Percentiles rank a stretch among this genome's conserved stretches.
Evolutionary conservation across 2,329 filamentous ascomycete species (phyloP).

Genomic region (Penicillium corylophilum): DNA sequence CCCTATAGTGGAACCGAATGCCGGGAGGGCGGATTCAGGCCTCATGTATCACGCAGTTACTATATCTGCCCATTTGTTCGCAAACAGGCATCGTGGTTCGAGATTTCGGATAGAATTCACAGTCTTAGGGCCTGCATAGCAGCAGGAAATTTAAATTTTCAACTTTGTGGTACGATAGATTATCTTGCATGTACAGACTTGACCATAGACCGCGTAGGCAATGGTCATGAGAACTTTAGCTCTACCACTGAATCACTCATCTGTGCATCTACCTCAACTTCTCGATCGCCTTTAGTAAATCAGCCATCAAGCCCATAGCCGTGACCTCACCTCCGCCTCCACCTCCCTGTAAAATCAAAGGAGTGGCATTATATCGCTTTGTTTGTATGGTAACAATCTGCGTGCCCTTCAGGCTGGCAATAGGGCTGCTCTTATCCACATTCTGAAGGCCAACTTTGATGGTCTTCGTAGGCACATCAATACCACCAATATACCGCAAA

Average conservation of each 20-base stretch:
- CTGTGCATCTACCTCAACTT: conserved; percentile 65
- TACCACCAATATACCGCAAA: conserved; percentile 88
- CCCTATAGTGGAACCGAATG: too few species aligned
- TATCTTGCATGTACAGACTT: too few species aligned
- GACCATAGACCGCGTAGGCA: too few species aligned
- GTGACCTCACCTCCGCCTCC: conserved; percentile 94
- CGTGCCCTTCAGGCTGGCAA: conserved; percentile 91
- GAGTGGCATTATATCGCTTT: conserved; percentile 85
- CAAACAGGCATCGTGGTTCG: too few species aligned
- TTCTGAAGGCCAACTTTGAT: conserved; percentile 92
- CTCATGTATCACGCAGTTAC: too few species aligned
- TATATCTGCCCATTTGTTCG: too few species aligned
- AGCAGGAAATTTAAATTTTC: too few species aligned
- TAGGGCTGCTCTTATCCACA: conserved; percentile 83
- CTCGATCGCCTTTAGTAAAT: conserved; percentile 84
- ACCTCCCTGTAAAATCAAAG: conserved; percentile 90
- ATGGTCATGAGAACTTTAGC: neutral
- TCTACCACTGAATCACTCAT: neutral
- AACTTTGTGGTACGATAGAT: too few species aligned
- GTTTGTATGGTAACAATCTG: conserved; percentile 99
- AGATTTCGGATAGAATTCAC: too few species aligned
- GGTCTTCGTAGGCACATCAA: conserved; percentile 75
- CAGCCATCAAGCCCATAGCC: conserved; percentile 94
- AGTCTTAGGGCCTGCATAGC: too few species aligned
- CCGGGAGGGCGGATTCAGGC: too few species aligned